Base-by-base conservation (phyloP, 1,139 yeast species). In the Candida freyschussii region DNA sequence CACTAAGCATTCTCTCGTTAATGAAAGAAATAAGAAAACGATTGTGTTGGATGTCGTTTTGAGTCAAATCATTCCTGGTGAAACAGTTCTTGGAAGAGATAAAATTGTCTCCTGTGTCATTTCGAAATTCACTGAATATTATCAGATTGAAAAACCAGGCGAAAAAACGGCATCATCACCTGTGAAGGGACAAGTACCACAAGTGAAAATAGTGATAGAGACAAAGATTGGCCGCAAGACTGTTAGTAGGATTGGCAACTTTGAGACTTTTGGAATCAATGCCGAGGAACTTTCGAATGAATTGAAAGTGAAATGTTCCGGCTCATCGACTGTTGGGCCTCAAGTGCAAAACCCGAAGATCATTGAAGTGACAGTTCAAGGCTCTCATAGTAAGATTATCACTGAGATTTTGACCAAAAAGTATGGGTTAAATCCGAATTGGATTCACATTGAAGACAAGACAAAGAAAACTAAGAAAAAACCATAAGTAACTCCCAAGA, bases 321-420 rank as follows among this genome's bases (percentile, higher is more conserved):
- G 96, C 0, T 83, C 96, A 0, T 72, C 94, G 0, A 78, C 96
- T 0, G 72, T 85, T 12, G 75, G 75, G 2, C 75, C 68, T 24
- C 63, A 69, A 26, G 64, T 67, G 11, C 72, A 69, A 25, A 69
- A 72, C 32, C 79, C 83, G 3, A 75, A 71, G 17, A 52, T 70
- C 7, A 59, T 65, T 17, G 94, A 84, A 47, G 87, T 89, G 2
- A 69, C 77, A 30, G 94, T 91, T 3, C 97, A 91, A 58, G 98
- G 98, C 0, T 85, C 93, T 3, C 97, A 91, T 53, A 78, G 80
- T 12, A 69, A 72, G 32, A 58, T 72, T 2, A 74, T 84, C 11
- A 62, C 67, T 13, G 78, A 76, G 4, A 55, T 79, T 23, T 62
- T 89, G 39, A 70, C 69, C 20, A 60, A 57, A n/a, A 69, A 77